A percentile compares a stretch with the other conserved stretches of the same genome.
These are phyloP conservation scores for Breynia disticha DNA, from an alignment of 441 rosid genomes.

Conservation along the genomic window DNA sequence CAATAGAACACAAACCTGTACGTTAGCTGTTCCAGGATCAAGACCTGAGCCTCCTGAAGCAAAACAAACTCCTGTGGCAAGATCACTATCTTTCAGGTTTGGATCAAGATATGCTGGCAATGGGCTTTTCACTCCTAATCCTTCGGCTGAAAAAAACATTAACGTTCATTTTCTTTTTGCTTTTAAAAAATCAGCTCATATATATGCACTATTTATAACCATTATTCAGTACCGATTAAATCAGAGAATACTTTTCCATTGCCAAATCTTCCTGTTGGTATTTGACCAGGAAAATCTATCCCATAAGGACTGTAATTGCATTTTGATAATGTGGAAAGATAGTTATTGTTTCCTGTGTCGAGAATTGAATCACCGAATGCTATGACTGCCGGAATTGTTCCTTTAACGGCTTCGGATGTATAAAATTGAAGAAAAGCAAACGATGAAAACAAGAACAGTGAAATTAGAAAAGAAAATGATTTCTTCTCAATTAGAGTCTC, in stretches of 20 bases:
- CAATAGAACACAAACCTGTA: not conserved
- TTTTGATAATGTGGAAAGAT: not conserved
- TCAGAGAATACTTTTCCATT: constrained; percentile 11
- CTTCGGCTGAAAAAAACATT: constrained; percentile 8
- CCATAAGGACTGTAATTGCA: constrained; percentile 10
- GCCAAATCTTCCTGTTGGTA: constrained; percentile 8
- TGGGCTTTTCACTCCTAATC: constrained; percentile 17
- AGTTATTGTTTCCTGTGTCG: not conserved
- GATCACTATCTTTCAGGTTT: constrained; percentile 14
- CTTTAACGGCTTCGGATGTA: not conserved
- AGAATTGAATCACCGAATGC: not conserved
- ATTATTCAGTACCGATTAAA: constrained; percentile 2
- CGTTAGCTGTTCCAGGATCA: constrained; percentile 19
- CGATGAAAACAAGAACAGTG: too few relatives aligned
- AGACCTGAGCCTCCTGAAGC: constrained; percentile 26
- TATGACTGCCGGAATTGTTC: not conserved
- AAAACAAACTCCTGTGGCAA: constrained; percentile 23
- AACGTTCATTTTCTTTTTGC: not conserved
- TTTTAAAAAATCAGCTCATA: too few relatives aligned
- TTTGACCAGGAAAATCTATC: constrained; percentile 2
- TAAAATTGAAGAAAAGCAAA: too few relatives aligned
- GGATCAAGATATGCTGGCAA: constrained; percentile 29
- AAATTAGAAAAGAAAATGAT: too few relatives aligned
- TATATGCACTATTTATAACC: too few relatives aligned
- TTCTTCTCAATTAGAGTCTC: too few relatives aligned